Conservation (phyloP, 495 filamentous ascomycete genomes). For the Penicillium bialowiezense region DNA sequence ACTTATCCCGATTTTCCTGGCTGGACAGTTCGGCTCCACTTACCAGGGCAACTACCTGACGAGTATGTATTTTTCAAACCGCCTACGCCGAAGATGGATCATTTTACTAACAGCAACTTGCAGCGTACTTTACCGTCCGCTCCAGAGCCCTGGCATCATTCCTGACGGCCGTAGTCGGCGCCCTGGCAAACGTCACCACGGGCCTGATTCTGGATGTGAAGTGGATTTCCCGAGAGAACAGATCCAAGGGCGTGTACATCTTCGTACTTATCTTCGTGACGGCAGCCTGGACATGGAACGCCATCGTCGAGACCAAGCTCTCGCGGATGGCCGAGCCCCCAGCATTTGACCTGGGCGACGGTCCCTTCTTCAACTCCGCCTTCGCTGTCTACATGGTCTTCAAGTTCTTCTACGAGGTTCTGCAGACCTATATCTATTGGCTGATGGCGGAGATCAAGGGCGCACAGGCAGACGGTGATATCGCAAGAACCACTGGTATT, state of each 20-base stretch:
- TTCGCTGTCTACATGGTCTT: slow-evolving; percentile 22
- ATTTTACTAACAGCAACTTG: background rate
- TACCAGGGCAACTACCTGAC: slow-evolving; percentile 59
- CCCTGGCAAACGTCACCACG: slow-evolving; percentile 46
- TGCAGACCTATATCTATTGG: slow-evolving; percentile 41
- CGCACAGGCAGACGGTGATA: slow-evolving; percentile 35
- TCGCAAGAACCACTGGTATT: slow-evolving; percentile 47
- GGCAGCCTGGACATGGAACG: slow-evolving; percentile 19
- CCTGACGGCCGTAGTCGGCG: slow-evolving; percentile 43
- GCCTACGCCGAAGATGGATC: background rate
- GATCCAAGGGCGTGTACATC: slow-evolving; percentile 13
- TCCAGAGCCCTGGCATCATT: slow-evolving; percentile 50
- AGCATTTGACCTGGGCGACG: slow-evolving; percentile 18
- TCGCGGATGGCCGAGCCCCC: slow-evolving; percentile 16
- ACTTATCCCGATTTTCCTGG: slow-evolving; percentile 53
- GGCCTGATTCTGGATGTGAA: slow-evolving; percentile 46
- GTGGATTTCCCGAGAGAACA: slow-evolving; percentile 20
- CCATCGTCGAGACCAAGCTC: slow-evolving; percentile 12
- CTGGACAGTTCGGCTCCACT: slow-evolving; percentile 52
- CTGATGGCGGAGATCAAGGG: slow-evolving; percentile 23
- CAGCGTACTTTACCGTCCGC: slow-evolving; percentile 57
- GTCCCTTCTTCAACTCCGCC: slow-evolving; percentile 19
- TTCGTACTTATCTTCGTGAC: slow-evolving; percentile 17
- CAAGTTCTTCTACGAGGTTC: slow-evolving; percentile 41
- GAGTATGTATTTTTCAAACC: background rate